Evolutionary conservation across 202 grass and related monocot species (phyloP), one percentile per base, ranked within the genome.

Genomic region (Eragrostis tef): DNA sequence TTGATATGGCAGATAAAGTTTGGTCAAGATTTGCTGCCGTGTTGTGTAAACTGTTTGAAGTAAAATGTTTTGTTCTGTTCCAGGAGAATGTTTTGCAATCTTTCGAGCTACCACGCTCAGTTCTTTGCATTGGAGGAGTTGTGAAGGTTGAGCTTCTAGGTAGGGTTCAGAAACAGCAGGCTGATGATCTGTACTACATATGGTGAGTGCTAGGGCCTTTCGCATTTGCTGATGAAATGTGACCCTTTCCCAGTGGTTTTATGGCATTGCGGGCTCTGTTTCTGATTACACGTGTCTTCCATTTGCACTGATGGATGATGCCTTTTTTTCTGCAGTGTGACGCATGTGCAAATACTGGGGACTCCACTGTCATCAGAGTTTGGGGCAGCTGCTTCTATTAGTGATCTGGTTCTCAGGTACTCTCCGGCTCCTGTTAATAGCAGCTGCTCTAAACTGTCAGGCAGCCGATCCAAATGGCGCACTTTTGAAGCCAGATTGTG

Each of bases 41-140:
- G 1, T 20, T 22, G 2, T 75, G 9, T 14, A 83, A 67, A 67
- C 48, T 77, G 39, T 31, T 58, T 25, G 15, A 53, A 29, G 51
- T 73, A 46, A 86, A 52, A 72, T 71, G 11, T 19, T 56, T 2
- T 63, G 0, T 39, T 9, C 43, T 84, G 60, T 47, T 80, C 13
- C 76, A 97, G 89, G 87, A 88, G 77, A 88, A 88, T 83, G 70
- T 80, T 64, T 71, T 94, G 48, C 94, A 94, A 49, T 94, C 83
- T 58, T 94, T 97, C 9, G 90, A 85, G 78, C 81, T 97, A 34
- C 89, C 91, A 20, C 72, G 20, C 6, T 78, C 89, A 22, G 83
- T 86, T 90, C 31, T 92, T 19, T 97, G 94, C 70, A 90, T 92
- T 71, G 94, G 94, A 48, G 94, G 89, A 13, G 82, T 97, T 47